phyloP scores from a whole-genome alignment of 768 basidiomycete genomes.

The Hebeloma cylindrosporum region DNA sequence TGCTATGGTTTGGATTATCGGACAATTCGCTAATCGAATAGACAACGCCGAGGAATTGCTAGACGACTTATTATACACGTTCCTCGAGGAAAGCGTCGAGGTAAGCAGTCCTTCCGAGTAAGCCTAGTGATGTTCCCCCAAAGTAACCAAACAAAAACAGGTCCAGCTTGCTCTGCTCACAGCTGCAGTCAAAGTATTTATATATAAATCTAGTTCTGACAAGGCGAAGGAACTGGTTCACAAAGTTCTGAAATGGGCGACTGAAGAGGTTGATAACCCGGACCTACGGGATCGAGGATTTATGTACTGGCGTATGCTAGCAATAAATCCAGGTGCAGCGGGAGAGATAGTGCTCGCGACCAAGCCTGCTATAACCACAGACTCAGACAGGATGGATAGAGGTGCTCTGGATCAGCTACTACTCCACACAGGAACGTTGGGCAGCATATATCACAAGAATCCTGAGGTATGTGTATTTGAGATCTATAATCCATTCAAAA shows the following conservation, averaged over 20 bases:
- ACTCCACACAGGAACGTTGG: constrained; percentile 89
- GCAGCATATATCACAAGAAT: constrained; percentile 98
- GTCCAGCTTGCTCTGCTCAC: constrained; percentile 95
- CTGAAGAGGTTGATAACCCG: constrained; percentile 97
- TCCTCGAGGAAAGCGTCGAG: constrained; percentile 93
- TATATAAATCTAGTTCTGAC: constrained; percentile 82
- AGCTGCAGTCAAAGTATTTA: constrained; percentile 93
- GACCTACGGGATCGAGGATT: constrained; percentile 96
- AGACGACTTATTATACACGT: constrained; percentile 87
- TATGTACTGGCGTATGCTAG: constrained; percentile 99
- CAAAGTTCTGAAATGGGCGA: constrained; percentile 95
- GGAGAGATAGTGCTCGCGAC: constrained; percentile 89
- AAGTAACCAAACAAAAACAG: no score
- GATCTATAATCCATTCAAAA: neutral
- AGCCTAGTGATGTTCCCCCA: constrained; percentile 1
- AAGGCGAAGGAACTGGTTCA: constrained; percentile 87
- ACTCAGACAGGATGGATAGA: constrained; percentile 96
- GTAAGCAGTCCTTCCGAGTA: constrained; percentile 39
- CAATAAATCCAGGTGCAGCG: constrained; percentile 87
- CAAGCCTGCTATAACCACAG: constrained; percentile 96
- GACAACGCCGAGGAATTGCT: constrained; percentile 95
- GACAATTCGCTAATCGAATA: constrained; percentile 93
- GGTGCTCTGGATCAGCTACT: constrained; percentile 93
- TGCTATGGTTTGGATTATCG: constrained; percentile 97
- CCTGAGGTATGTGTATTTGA: constrained; percentile 69